These are phyloP conservation scores for Gleditsia sinensis DNA, from an alignment of 306 rosid genomes.

Conservation along the genomic window DNA sequence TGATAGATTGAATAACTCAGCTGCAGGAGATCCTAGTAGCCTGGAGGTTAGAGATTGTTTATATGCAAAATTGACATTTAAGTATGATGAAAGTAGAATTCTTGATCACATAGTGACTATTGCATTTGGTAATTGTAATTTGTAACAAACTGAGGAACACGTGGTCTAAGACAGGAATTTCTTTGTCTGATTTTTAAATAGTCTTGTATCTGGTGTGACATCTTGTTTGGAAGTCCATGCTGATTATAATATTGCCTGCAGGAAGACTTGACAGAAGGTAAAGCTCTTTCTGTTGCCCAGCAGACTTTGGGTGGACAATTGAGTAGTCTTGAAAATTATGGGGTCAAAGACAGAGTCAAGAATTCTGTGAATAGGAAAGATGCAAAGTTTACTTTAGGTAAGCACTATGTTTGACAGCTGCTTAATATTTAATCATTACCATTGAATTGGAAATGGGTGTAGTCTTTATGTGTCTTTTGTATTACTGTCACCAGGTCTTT, in stretches of 20 bases:
- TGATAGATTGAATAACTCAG: constrained; percentile 39
- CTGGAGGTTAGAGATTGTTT: constrained; percentile 39
- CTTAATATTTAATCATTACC: constrained; percentile 11
- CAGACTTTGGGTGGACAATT: constrained; percentile 32
- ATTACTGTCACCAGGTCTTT: background rate
- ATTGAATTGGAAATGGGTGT: background rate
- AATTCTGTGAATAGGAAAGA: constrained; percentile 30
- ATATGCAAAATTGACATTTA: background rate
- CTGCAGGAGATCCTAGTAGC: constrained; percentile 39
- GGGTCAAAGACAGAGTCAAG: constrained; percentile 32
- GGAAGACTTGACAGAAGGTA: constrained; percentile 40
- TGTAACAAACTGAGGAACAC: constrained; percentile 37
- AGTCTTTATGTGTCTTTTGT: background rate
- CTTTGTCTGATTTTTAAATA: constrained; percentile 24
- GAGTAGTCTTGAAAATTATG: constrained; percentile 9
- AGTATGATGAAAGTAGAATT: constrained; percentile 26
- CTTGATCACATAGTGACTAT: constrained; percentile 27
- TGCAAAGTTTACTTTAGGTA: constrained; percentile 54
- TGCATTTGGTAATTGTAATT: constrained; percentile 33
- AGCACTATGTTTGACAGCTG: constrained; percentile 28
- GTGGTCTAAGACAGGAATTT: constrained; percentile 21
- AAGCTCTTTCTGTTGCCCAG: constrained; percentile 27
- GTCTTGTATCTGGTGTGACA: constrained; percentile 19
- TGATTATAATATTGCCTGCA: constrained; percentile 36
- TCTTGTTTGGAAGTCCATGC: constrained; percentile 30